Evolutionary conservation across 1,139 yeast species (phyloP), one percentile per base, ranked within the genome.

Genomic region (Candida dubliniensis): DNA sequence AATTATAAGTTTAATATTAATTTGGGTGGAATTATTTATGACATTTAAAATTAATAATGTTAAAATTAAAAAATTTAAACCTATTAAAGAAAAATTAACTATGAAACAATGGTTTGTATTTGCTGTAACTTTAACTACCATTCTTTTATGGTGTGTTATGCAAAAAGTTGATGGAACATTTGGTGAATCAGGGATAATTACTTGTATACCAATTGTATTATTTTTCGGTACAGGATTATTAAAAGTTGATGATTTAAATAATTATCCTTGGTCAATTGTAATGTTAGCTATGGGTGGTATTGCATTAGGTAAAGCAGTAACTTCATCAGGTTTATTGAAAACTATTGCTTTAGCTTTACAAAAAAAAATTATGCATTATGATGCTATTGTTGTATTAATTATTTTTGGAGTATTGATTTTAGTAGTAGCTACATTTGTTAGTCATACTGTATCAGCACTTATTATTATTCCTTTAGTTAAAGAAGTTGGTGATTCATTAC

Each of bases 221-320:
- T 82, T 91, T 59, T 91, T 90, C 57, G 97, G 97, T 24, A 80
- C 96, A 0, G 96, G 96, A 2, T 66, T 90, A 35, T 68, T 91
- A 48, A 81, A 85, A 35, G 82, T 87, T 10, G 95, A 88, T 44
- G 98, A 91, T 60, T 87, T 91, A 61, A 91, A 91, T 67, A 89
- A 87, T 60, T 91, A 87, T 67, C 82, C 96, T 51, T 91, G 98
- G 98, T 85, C 93, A 1, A 91, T 91, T 56, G 90, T 91, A 14
- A 79, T 91, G 46, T 74, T 91, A 52, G 97, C 97, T 5, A 90
- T 90, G 97, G 98, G 98, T 45, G 98, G 98, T 55, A 77, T 89
- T 49, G 95, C 96, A 0, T 73, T 91, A 36, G 98, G 98, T 48
- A 87, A 86, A 61, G 96, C 95, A 1, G 95, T 91, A 6, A 79